Conservation (phyloP, 257 asterid species). For the Nicotiana obtusifolia region DNA sequence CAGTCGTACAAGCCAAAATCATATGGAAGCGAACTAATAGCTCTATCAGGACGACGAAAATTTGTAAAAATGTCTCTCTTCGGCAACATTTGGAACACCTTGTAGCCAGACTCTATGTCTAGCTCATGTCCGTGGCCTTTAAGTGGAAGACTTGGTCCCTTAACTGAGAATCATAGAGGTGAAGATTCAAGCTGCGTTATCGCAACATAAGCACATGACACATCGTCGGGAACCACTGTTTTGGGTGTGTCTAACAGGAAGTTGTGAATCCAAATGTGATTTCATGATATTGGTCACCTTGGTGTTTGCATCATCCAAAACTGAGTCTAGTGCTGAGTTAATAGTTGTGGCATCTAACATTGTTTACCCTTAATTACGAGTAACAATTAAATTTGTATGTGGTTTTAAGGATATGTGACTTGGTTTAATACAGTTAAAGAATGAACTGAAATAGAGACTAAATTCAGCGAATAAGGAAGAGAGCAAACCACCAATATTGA, state of each 20-base stretch:
- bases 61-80: not conserved
- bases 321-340: too few relatives aligned
- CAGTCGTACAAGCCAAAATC: too few relatives aligned
- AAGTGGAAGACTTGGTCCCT: not conserved
- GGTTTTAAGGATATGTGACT: too few relatives aligned
- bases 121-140: not conserved
- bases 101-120: not conserved
- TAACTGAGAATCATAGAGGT: not conserved
- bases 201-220: not conserved
- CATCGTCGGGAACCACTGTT: not conserved
- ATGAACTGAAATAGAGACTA: too few relatives aligned
- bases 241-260: not conserved
- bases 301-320: not conserved
- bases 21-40: not conserved
- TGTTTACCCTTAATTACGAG: too few relatives aligned
- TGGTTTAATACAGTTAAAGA: too few relatives aligned
- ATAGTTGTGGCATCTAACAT: too few relatives aligned
- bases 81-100: not conserved
- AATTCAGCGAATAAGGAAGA: too few relatives aligned
- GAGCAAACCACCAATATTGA: too few relatives aligned
- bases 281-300: not conserved
- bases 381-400: too few relatives aligned
- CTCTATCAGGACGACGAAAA: not conserved
- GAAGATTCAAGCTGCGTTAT: not conserved
- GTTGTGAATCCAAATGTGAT: not conserved